These are phyloP conservation scores for Alternaria sp. DNA, from an alignment of 2,329 filamentous ascomycete species.

Conservation along the genomic window DNA sequence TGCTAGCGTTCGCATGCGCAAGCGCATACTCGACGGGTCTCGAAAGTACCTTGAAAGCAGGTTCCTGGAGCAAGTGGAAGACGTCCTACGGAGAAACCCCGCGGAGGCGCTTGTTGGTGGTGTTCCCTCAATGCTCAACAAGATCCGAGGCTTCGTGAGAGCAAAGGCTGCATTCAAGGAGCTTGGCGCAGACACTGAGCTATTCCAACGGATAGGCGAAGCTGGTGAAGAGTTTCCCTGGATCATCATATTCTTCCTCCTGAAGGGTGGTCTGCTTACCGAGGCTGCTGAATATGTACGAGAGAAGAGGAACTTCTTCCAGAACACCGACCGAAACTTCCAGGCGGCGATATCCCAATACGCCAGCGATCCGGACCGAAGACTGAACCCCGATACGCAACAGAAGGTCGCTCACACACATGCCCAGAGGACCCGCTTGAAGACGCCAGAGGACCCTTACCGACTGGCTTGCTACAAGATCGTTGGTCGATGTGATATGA, in stretches of 20 bases:
- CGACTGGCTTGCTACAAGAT: slow-evolving; percentile 98
- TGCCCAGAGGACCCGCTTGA: slow-evolving; percentile 81
- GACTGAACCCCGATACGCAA: slow-evolving; percentile 78
- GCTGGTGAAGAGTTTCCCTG: slow-evolving; percentile 80
- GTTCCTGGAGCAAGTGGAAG: slow-evolving; percentile 80
- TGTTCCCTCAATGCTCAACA: slow-evolving; percentile 84
- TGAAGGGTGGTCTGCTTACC: slow-evolving; percentile 81
- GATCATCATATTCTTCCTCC: slow-evolving; percentile 91
- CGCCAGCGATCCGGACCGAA: slow-evolving; percentile 75
- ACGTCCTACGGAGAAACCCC: slow-evolving; percentile 79
- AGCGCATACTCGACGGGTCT: slow-evolving; percentile 80
- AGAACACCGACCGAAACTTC: slow-evolving; percentile 90
- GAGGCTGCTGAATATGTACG: slow-evolving; percentile 90
- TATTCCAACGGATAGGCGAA: slow-evolving; percentile 74
- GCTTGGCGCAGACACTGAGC: slow-evolving; percentile 78
- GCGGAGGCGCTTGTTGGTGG: slow-evolving; percentile 89
- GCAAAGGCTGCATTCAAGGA: slow-evolving; percentile 81
- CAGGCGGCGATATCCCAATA: slow-evolving; percentile 86
- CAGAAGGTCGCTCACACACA: slow-evolving; percentile 91
- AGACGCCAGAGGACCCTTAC: slow-evolving; percentile 89
- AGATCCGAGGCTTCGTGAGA: slow-evolving; percentile 90
- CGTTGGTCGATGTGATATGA: slow-evolving; percentile 76
- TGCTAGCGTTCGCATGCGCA: slow-evolving; percentile 71
- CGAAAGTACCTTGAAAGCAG: slow-evolving; percentile 79
- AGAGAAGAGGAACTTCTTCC: slow-evolving; percentile 81